Base-by-base conservation (phyloP, 768 basidiomycete genomes). In the Clavaria fumosa region DNA sequence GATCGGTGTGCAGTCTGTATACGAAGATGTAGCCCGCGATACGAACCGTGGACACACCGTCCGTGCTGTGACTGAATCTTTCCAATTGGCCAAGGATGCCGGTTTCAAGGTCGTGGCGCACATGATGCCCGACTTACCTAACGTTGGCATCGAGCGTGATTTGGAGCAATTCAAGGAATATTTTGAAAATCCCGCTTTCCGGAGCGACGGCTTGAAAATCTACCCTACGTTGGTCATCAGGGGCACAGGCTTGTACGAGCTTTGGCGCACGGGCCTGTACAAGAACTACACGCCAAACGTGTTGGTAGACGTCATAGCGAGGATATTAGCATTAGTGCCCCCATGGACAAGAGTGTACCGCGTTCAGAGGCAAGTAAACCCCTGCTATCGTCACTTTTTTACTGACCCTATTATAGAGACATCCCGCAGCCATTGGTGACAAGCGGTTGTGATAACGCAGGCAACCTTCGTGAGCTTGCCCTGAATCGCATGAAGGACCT, bases 211-310 rank as follows among this genome's bases (percentile, higher is more conserved):
- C 1, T 66, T 99, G 38, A 99, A 99, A 60, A 88, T 99, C 37
- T 99, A 99, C 60, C 95, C 95, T 21, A 99, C 95, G 0, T 62
- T 99, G 35, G 95, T 99, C 37, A 99, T 99, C 53, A 75, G 95
- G 17, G 95, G 95, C 15, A 99, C 95, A 0, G 90, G 90, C 7
- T 56, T 93, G 46, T 96, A 96, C 51, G 91, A 96, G 55, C 66
- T 96, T 20, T 96, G 91, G 91, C 65, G 86, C 44, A 93, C 90
- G 22, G 89, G 88, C n/a, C 69, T 85, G 51, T 96, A 96, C 59
- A 97, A 95, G 62, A 99, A 99, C 54, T 99, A 99, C 56, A 95
- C 91, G 6, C 86, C 95, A n/a, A 97, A 97, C 49, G 88, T 96
- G 7, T 66, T 99, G 23, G 91, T 97, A 14, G 95, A 99, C 50